Evolutionary conservation across 106 monocot species (phyloP), one percentile per base, ranked within the genome.

Genomic region (Ottelia alismoides): DNA sequence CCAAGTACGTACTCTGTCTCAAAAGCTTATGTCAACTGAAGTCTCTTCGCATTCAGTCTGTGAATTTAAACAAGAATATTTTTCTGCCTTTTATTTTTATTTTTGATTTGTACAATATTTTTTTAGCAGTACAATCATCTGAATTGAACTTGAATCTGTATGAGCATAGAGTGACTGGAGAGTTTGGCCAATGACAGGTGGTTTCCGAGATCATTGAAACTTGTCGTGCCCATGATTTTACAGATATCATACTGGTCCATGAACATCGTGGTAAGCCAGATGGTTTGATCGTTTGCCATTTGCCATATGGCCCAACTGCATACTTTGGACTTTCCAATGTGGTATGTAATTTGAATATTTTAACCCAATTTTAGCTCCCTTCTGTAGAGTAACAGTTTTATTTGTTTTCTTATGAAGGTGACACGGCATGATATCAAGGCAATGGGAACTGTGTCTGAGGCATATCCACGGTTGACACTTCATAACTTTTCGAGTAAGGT

Each of bases 221-320:
- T 60, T 82, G 76, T 20, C 89, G 82, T 30, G 61, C 77, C 29
- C 82, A 83, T 76, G 90, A 99, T 25, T 90, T 79, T 62, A 99
- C 90, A 2, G 98, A 99, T 80, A 76, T 99, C 53, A 68, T 99
- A 58, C 66, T 99, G 70, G 85, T 91, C 20, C 82, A 99, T 67
- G 98, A 99, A 66, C 90, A 99, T 61, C 79, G 90, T 47, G 98
- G 98, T 14, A 52, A 70, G 52, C 98, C 98, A 28, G 90, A 90
- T 80, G 80, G 83, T 21, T 75, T 99, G 54, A 72, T 99, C 72
- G 70, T 99, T 58, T 83, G 73, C 53, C 98, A 99, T 83, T 69
- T 98, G 25, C 98, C 98, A 48, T 80, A 72, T 73, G 98, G 98
- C 32, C 98, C 98, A 62, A 99, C 90, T 59, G 98, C 90, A 48